Percentiles rank a stretch among this genome's conserved stretches.
phyloP scores from a whole-genome alignment of 1,284 basidiomycete species.

The Exobasidium cylindrosporum region DNA sequence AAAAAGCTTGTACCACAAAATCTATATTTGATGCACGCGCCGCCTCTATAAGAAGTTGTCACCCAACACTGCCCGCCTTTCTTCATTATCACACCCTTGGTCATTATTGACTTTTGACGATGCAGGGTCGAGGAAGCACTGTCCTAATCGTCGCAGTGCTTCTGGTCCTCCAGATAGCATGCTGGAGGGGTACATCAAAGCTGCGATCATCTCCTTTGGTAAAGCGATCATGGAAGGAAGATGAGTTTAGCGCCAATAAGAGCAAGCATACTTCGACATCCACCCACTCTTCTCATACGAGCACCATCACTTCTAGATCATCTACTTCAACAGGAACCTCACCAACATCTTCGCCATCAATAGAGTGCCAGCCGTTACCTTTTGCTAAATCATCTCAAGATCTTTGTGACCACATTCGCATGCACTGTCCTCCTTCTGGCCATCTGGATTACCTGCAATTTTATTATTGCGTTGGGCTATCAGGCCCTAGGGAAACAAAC shows the following conservation, averaged over 20 bases:
- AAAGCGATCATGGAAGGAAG: not conserved
- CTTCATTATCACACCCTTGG: not conserved
- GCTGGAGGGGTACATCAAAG: slow-evolving; percentile 8
- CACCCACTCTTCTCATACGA: not conserved
- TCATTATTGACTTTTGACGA: not conserved
- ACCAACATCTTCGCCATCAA: not conserved
- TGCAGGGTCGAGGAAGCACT: not conserved
- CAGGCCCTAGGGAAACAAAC: not conserved
- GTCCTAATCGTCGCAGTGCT: slow-evolving; percentile 9
- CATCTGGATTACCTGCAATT: slow-evolving; percentile 41
- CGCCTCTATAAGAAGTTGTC: too few relatives aligned
- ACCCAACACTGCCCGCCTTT: not conserved
- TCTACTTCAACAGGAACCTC: not conserved
- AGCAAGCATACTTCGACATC: not conserved
- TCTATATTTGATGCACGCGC: too few relatives aligned
- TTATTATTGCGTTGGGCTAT: slow-evolving; percentile 45
- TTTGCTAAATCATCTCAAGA: slow-evolving; percentile 15
- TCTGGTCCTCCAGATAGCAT: slow-evolving; percentile 9
- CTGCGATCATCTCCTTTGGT: slow-evolving; percentile 2
- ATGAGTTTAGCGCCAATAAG: not conserved
- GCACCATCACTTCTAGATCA: not conserved
- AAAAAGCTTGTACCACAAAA: too few relatives aligned
- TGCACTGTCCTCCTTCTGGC: slow-evolving; percentile 34
- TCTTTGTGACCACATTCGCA: slow-evolving; percentile 35
- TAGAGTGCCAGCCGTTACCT: slow-evolving; percentile 3